Base-by-base conservation (phyloP, 768 basidiomycete genomes). In the Mycena amicta region DNA sequence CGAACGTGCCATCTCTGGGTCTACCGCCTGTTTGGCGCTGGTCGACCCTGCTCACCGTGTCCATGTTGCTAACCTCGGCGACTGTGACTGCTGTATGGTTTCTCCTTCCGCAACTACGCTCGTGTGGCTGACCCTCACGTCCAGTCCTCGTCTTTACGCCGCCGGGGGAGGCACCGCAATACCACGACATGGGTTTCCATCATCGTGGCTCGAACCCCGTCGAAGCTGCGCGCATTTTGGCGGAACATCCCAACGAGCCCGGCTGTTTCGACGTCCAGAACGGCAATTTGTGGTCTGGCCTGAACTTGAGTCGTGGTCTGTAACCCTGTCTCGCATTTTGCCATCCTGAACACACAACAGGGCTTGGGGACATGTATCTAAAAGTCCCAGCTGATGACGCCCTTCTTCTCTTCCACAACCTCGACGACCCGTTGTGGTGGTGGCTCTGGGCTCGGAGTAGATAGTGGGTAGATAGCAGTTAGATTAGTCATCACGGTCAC, bases 1-100 rank as follows among this genome's bases (percentile, higher is more conserved):
- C 29, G 27, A 57, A 26, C 52, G 56, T 1, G 62, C 62, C 2
- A 23, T 50, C 5, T 60, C 59, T 8, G 65, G 65, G 2, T 63
- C 62, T 5, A 64, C 65, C 2, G 56, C 59, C 2, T 3, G 50
- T 3, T 43, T 66, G 16, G 65, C 62, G 16, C 60, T 66, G 5
- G 33, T 66, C 6, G 57, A 64, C 37, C 65, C 65, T 11, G 45
- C 29, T 4, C 29, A 50, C 6, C 20, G 16, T 16, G 29, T 66
- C n/a, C 56, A 60, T 52, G 55, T 63, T 5, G 64, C 64, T 15
- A 60, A 49, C 23, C 47, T 66, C 8, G 64, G 65, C 3, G 62
- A 66, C 45, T 64, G 56, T 41, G 62, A 64, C n/a, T 51, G 53
- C 4, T 45, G 62, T 61, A 33, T 1, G 61, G 27, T 2, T 20